Evolutionary conservation across 2,329 filamentous ascomycete genomes (phyloP), one percentile per base, ranked within the genome.

Genomic region (Neonectria hederae): DNA sequence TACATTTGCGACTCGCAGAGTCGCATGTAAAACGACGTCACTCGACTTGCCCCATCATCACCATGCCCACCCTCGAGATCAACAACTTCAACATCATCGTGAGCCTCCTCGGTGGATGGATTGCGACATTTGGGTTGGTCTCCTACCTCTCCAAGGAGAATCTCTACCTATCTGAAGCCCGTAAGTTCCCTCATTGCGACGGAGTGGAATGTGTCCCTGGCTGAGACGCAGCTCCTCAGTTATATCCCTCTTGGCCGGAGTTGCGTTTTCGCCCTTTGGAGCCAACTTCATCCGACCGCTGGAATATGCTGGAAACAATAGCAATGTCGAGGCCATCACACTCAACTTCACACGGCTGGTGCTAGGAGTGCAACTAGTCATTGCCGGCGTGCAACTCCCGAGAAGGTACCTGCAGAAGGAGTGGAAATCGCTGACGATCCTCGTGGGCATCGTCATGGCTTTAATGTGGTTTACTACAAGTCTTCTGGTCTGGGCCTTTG

Each of bases 71-170:
- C 21, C 82, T 94, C 46, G 84, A 84, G 10, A 73, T 91, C 32
- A 89, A 86, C 67, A 91, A 94, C 77, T 97, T 97, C 84, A 97
- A 97, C 79, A 92, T 96, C 69, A 87, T 93, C 60, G 89, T 92
- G 76, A 90, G 92, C 59, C 87, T 92, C 8, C 80, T 97, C 14
- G 94, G 94, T 11, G 94, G 92, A 2, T 97, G 96, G 81, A 89
- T 97, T 66, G 93, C 92, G 0, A 71, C 96, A 21, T 97, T 97
- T 74, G 94, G 93, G 3, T 82, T 97, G 49, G 93, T 97, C 0
- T 97, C 93, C 1, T 97, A 94, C 75, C 85, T 97, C 21, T 85
- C 92, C 76, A 97, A 97, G 76, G 94, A 97, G 80, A 91, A 89
- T 63, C 94, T 92, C 76, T 97, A 97, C 76, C 85, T 97, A 0